Base-by-base conservation (phyloP, 202 grass and related monocot genomes). In the Eragrostis tef region DNA sequence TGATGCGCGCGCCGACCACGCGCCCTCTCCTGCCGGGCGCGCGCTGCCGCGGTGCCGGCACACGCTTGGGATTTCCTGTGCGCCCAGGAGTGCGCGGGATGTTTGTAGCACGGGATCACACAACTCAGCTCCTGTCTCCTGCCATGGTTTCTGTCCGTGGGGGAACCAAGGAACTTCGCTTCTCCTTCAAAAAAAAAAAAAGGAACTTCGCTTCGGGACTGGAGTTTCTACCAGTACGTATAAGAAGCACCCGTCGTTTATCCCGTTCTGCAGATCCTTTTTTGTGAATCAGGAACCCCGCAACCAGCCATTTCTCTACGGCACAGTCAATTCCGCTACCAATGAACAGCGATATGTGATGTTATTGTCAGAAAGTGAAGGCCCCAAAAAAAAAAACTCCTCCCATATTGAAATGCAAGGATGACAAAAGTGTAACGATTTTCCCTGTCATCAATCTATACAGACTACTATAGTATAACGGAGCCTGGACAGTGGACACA, bases 11-110 rank as follows among this genome's bases (percentile, higher is more conserved):
- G 73, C 83, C 6, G 73, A 53, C 9, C 87, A 63, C 83, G 69
- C 39, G 50, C 43, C 4, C 17, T 48, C 45, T 7, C 74, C 42
- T 10, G n/a, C 53, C 41, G 49, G 15, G 78, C 58, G 47, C 46
- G 83, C 73, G 78, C 71, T 1, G 8, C 57, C 8, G 15, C 72
- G 22, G 39, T 1, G 46, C 26, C 21, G 78, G 21, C 83, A 82
- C 87, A 24, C 83, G 73, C 78, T 27, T 14, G 19, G 87, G 87
- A 89, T 89, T 26, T 10, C 41, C 73, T 89, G 79, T 17, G 78
- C 61, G 6, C n/a, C 11, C 61, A 11, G 7, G 21, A 47, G 41
- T 25, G 64, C 71, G n/a, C 53, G 14, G 34, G 45, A 42, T 48
- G 9, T 0, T 1, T 56, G 86, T 64, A 17, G 19, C 86, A 47